Evolutionary conservation across 495 filamentous ascomycete species (phyloP), one percentile per base, ranked within the genome.

Genomic region (Pyronema omphalodes): DNA sequence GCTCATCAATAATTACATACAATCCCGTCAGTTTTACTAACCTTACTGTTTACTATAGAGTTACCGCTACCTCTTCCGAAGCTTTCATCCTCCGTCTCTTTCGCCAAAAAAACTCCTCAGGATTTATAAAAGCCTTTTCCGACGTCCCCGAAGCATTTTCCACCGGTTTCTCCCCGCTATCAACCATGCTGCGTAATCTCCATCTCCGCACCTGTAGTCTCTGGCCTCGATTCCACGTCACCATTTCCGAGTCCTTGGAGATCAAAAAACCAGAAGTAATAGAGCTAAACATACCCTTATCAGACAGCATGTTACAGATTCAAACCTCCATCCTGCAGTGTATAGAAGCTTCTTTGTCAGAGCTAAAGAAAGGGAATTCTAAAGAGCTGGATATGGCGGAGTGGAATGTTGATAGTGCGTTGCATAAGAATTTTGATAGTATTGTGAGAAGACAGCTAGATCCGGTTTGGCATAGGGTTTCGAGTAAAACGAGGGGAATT

Each of bases 271-370:
- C 91, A 0, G 91, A 96, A 68, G 91, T 98, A 37, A 93, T 98
- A 37, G 91, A 98, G 62, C 72, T 96, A 9, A 89, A 94, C 63
- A 83, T 96, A n/a, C 81, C 85, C 33, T 95, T 98, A 89, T 93
- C 87, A 17, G 83, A 93, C 44, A 74, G 80, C 39, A 98, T 98
- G 91, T 77, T 74, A 50, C 79, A 87, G 35, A 94, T 96, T 34
- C 91, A 98, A 58, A 87, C 83, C 57, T 88, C 91, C 3, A 82
- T 96, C 45, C 78, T 98, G 65, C 91, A 95, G 66, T 96, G 93
- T 66, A 89, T 98, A 11, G 91, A 96, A 66, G 79, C 88, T 46
- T 93, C 86, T 57, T 88, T 98, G 58, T 75, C 80, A 29, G 93
- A 98, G 64, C 71, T 98, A 12, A 88, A 86, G 64, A 95, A 93